These are phyloP conservation scores for Saxispiralis lemnorum DNA, from an alignment of 495 filamentous ascomycete genomes.

Conservation along the genomic window DNA sequence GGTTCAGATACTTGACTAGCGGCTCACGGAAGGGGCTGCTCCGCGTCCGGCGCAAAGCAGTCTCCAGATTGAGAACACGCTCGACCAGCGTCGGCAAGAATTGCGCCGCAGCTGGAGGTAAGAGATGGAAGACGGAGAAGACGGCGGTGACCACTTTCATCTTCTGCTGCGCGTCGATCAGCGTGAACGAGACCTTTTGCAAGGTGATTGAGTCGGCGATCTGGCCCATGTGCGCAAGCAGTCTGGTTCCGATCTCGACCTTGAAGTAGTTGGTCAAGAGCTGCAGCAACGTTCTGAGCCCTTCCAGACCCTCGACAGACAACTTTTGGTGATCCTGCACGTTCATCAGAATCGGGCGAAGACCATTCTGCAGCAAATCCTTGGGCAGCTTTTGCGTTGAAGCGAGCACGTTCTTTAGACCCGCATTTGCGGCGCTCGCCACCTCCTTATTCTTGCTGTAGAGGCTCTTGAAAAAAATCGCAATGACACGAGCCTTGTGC, in stretches of 20 bases:
- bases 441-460: constrained; percentile 83
- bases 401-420: constrained; percentile 64
- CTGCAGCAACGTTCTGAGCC: constrained; percentile 70
- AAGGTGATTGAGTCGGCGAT: constrained; percentile 66
- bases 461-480: constrained; percentile 91
- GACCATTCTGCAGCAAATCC: constrained; percentile 81
- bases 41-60: constrained; percentile 71
- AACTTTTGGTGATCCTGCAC: constrained; percentile 84
- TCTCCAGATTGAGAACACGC: constrained; percentile 74
- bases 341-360: constrained; percentile 88
- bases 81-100: constrained; percentile 83
- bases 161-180: constrained; percentile 75
- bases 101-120: constrained; percentile 70
- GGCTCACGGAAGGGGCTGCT: constrained; percentile 83
- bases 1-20: constrained; percentile 84
- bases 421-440: constrained; percentile 83
- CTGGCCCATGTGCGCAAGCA: constrained; percentile 80
- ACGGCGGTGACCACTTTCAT: constrained; percentile 90
- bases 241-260: constrained; percentile 80
- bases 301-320: constrained; percentile 76
- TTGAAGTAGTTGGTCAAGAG: constrained; percentile 97
- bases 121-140: constrained; percentile 87
- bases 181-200: constrained; percentile 80
- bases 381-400: constrained; percentile 87
- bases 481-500: constrained; percentile 68